Conservation (phyloP, 2,329 filamentous ascomycete species). For the Phialocephala sp. region DNA sequence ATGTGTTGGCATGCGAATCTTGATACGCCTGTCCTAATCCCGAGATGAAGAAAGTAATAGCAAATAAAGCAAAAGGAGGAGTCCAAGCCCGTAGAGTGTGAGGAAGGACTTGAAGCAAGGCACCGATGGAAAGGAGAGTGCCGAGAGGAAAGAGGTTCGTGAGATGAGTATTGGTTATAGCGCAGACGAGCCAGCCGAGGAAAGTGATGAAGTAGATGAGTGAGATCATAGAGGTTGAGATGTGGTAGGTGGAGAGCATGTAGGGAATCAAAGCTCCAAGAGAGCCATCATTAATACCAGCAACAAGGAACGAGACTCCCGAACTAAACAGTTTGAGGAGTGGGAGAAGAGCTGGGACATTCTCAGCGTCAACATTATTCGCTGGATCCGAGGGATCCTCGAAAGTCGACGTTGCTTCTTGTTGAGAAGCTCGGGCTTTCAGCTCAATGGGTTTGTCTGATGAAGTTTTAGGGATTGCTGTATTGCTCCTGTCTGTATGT, state of each 20-base stretch:
- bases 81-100: slow-evolving; percentile 61
- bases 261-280: slow-evolving; percentile 68
- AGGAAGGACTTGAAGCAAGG: slow-evolving; percentile 57
- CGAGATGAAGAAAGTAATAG: slow-evolving; percentile 61
- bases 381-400: not conserved
- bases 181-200: slow-evolving; percentile 63
- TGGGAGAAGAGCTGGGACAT: not conserved
- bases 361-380: not conserved
- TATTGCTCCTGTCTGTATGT: no score
- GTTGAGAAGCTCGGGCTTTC: not conserved
- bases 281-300: slow-evolving; percentile 68
- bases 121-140: slow-evolving; percentile 61
- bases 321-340: slow-evolving; percentile 51
- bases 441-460: not conserved
- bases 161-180: slow-evolving; percentile 60
- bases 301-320: slow-evolving; percentile 68
- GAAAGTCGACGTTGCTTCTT: not conserved
- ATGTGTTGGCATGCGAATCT: slow-evolving; percentile 68
- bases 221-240: slow-evolving; percentile 57
- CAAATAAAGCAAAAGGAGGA: slow-evolving; percentile 62
- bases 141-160: slow-evolving; percentile 59
- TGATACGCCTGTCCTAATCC: slow-evolving; percentile 66
- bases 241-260: slow-evolving; percentile 60
- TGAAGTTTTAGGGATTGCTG: not conserved
- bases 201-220: slow-evolving; percentile 62